Base-by-base conservation (phyloP, 2,329 filamentous ascomycete species). In the Massarina eburnea region DNA sequence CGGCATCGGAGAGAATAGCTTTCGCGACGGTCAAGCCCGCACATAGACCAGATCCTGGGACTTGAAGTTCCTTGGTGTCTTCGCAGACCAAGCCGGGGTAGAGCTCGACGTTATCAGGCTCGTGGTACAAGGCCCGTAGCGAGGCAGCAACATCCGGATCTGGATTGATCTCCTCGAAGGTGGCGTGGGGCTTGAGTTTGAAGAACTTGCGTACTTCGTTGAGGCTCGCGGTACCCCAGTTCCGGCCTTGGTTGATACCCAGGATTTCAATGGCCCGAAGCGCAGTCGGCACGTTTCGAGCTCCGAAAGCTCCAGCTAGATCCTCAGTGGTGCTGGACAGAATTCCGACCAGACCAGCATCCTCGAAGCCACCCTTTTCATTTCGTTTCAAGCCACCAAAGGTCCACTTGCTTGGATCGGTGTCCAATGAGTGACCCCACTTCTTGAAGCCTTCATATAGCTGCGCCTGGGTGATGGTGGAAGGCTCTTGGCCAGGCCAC, bases 141-240 rank as follows among this genome's bases (percentile, higher is more conserved):
- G 64, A 57, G 41, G 83, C 76, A 1, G 71, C 66, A 35, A 66
- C 62, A 18, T 70, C 65, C 26, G 63, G 60, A 40, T 73, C 67
- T 15, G 62, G 82, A 69, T 91, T 92, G 72, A 91, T 89, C 29
- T 90, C 86, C 68, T 89, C 85, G 46, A 92, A 92, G 0, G 75
- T 85, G 17, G 84, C 80, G 60, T 91, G 84, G 1, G 80, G 78
- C 69, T 85, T 86, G 8, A 92, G 73, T 1, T 83, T 83, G 55
- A 91, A 89, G 70, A 89, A 87, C 61, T 84, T 82, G 36, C 88
- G 79, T 74, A 91, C 91, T 71, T 91, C 88, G 61, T 91, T 92
- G 41, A 92, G 74, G 0, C 84, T 83, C 0, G 84, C 84, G 4
- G 88, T 71, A 47, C 88, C 83, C 88, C 88, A 91, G 48, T 78